These are phyloP conservation scores for Pythium sp. DNA, from an alignment of 352 stramenopile genomes.

Conservation along the genomic window DNA sequence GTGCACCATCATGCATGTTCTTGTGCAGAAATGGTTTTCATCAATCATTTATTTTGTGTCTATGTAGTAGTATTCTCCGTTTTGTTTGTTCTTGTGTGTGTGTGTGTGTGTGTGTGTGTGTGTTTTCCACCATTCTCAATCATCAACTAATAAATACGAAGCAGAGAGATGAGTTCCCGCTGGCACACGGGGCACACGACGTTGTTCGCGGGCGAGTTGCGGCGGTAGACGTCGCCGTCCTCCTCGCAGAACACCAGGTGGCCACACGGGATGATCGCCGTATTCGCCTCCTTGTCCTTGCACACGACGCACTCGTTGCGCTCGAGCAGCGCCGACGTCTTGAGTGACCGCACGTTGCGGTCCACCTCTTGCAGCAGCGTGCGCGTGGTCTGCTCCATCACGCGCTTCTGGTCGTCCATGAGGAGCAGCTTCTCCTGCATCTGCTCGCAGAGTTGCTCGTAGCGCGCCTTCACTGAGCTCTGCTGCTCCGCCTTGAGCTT, in stretches of 20 bases:
- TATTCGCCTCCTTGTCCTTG: conserved; percentile 70
- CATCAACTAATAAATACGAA: conserved; percentile 65
- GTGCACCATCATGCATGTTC: too few relatives aligned
- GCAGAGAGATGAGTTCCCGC: conserved; percentile 72
- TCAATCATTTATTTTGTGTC: background rate
- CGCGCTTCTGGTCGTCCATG: conserved; percentile 67
- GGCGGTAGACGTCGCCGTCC: conserved; percentile 69
- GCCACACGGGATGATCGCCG: conserved; percentile 76
- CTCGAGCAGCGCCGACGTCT: conserved; percentile 57
- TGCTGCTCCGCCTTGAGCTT: conserved; percentile 72
- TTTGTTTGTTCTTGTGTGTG: background rate
- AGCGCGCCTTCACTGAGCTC: conserved; percentile 67
- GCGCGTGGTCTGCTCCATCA: conserved; percentile 78
- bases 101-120: too few relatives aligned
- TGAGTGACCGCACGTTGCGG: conserved; percentile 66
- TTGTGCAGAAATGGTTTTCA: background rate
- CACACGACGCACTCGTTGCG: conserved; percentile 79
- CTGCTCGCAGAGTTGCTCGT: conserved; percentile 73
- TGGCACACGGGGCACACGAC: conserved; percentile 78
- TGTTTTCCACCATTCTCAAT: background rate
- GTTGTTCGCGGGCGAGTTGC: conserved; percentile 37
- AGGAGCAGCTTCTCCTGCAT: conserved; percentile 67
- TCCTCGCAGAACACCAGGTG: conserved; percentile 84
- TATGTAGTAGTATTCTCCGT: background rate
- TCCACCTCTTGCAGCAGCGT: conserved; percentile 72